Percentiles rank a stretch among this genome's conserved stretches.
Conservation (phyloP, 164 flowering plant species). For the Tinospora cordifolia region DNA sequence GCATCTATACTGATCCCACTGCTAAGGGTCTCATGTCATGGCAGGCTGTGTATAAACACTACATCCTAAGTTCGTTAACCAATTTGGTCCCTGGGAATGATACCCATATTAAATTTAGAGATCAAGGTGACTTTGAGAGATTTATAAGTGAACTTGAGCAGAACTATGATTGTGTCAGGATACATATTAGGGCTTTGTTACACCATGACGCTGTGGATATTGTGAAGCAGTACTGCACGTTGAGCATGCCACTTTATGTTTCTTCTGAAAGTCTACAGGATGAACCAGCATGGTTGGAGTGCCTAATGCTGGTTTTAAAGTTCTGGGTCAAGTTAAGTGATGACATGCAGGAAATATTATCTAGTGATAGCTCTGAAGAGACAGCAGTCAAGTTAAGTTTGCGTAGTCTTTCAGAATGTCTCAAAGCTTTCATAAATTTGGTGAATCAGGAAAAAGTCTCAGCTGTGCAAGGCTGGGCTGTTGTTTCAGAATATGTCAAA, state of each 20-base stretch:
- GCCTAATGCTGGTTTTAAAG: constrained; percentile 54
- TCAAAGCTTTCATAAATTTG: constrained; percentile 48
- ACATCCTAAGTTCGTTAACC: constrained; percentile 39
- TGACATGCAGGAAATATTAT: constrained; percentile 47
- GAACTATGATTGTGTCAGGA: constrained; percentile 45
- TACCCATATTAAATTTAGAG: background rate
- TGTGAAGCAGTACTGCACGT: constrained; percentile 42
- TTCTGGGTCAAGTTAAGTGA: constrained; percentile 59
- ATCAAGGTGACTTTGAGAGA: constrained; percentile 37
- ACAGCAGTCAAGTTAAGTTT: constrained; percentile 23
- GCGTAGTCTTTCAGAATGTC: constrained; percentile 33
- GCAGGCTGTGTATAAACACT: constrained; percentile 62
- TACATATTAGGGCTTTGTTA: constrained; percentile 36
- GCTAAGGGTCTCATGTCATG: constrained; percentile 49
- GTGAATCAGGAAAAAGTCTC: constrained; percentile 52
- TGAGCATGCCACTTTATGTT: constrained; percentile 32
- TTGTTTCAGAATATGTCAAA: constrained; percentile 34
- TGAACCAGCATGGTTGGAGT: constrained; percentile 55
- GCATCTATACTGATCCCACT: constrained; percentile 28
- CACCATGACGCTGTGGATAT: constrained; percentile 40
- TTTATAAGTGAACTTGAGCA: constrained; percentile 61
- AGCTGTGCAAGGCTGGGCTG: constrained; percentile 58
- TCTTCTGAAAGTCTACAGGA: constrained; percentile 25
- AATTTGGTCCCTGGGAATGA: constrained; percentile 33
- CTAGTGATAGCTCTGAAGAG: constrained; percentile 25